Evolutionary conservation across 2,329 filamentous ascomycete genomes (phyloP).

Genomic region (Penicillium hesseltinei): DNA sequence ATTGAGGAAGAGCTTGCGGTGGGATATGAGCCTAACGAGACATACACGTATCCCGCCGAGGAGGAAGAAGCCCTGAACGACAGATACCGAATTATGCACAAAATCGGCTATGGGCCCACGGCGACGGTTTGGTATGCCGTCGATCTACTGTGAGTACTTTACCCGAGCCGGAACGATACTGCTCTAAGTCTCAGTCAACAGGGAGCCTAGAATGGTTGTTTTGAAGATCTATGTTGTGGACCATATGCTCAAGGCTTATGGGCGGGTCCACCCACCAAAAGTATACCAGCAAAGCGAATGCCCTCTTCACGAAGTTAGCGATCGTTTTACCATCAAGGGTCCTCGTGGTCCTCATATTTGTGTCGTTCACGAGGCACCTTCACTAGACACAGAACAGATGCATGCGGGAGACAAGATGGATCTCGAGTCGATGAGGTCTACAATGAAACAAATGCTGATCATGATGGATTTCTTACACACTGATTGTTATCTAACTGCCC

Average conservation of each 20-base stretch:
- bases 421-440: not conserved
- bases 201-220: slow-evolving; percentile 14
- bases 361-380: slow-evolving; percentile 22
- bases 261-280: slow-evolving; percentile 13
- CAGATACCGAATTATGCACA: slow-evolving; percentile 26
- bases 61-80: slow-evolving; percentile 20
- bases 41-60: slow-evolving; percentile 17
- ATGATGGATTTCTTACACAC: slow-evolving; percentile 6
- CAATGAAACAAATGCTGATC: slow-evolving; percentile 1
- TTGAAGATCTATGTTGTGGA: slow-evolving; percentile 21
- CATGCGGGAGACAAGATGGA: not conserved
- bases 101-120: slow-evolving; percentile 28
- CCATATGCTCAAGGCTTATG: slow-evolving; percentile 20
- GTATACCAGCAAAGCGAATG: slow-evolving; percentile 5
- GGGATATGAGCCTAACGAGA: slow-evolving; percentile 17
- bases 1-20: slow-evolving; percentile 17
- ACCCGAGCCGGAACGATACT: not conserved
- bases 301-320: slow-evolving; percentile 20
- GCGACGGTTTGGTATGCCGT: slow-evolving; percentile 28
- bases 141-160: not conserved
- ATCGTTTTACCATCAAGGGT: slow-evolving; percentile 18
- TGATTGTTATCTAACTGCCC: slow-evolving; percentile 3
- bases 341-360: slow-evolving; percentile 20
- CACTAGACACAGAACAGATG: not conserved
- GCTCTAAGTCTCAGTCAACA: not conserved